Evolutionary conservation across 345 rosid genomes (phyloP).

Genomic region (Gynandropsis gynandra): DNA sequence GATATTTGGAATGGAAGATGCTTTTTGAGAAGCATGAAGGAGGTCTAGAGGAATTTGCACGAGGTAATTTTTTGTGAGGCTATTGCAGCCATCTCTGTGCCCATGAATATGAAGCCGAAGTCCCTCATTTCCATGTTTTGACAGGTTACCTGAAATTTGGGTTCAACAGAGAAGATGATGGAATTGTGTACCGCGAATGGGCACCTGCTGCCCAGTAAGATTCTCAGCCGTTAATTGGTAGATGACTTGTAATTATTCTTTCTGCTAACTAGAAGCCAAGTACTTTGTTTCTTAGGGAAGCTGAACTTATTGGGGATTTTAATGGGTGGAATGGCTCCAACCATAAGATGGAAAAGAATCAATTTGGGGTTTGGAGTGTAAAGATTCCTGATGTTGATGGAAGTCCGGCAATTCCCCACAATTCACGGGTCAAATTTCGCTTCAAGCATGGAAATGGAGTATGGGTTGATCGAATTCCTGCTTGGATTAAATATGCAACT

Average conservation of each 20-base stretch:
- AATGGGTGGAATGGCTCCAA: constrained; percentile 76
- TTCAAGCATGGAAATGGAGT: constrained; percentile 54
- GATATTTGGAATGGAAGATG: constrained; percentile 41
- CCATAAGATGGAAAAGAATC: constrained; percentile 62
- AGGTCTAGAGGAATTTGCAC: constrained; percentile 60
- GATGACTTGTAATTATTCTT: constrained; percentile 3
- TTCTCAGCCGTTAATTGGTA: constrained; percentile 12
- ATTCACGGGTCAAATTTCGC: constrained; percentile 62
- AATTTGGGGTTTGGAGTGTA: constrained; percentile 74
- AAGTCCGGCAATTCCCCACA: constrained; percentile 59
- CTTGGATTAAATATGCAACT: constrained; percentile 73
- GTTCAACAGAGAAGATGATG: constrained; percentile 51
- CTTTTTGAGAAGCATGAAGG: constrained; percentile 57
- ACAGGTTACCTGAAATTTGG: constrained; percentile 70
- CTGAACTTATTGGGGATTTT: constrained; percentile 67
- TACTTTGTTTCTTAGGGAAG: constrained; percentile 44
- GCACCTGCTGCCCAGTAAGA: constrained; percentile 82
- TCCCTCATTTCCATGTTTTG: neutral
- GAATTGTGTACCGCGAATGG: constrained; percentile 69
- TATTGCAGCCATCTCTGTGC: neutral
- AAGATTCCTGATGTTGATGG: constrained; percentile 50
- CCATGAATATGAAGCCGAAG: neutral
- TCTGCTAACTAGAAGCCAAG: constrained; percentile 9
- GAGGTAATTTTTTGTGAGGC: constrained; percentile 33
- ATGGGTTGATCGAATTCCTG: constrained; percentile 70